These are phyloP conservation scores for Ustilago loliicola DNA, from an alignment of 1,284 basidiomycete species.

Conservation along the genomic window DNA sequence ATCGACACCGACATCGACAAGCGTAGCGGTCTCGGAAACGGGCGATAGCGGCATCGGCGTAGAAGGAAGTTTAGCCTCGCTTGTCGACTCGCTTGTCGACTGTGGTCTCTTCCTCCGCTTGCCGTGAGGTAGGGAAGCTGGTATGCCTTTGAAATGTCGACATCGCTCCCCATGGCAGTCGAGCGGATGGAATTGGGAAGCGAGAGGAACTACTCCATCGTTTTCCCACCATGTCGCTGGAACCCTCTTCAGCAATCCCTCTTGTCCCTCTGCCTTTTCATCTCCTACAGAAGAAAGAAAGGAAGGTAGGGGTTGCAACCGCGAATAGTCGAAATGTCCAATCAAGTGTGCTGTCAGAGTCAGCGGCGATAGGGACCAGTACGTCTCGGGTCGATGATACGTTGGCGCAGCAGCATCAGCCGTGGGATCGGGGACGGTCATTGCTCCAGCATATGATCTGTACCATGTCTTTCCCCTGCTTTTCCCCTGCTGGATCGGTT, in stretches of 20 bases:
- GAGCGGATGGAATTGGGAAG: conserved; percentile 55
- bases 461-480: conserved; percentile 41
- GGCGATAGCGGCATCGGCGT: background rate
- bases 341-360: conserved; percentile 34
- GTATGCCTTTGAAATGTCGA: conserved; percentile 35
- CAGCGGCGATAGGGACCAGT: conserved; percentile 41
- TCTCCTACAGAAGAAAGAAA: background rate
- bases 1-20: too few relatives aligned
- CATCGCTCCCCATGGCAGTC: conserved; percentile 31
- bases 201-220: conserved; percentile 57
- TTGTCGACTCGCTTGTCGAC: conserved; percentile 18
- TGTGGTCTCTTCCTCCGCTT: conserved; percentile 17
- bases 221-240: conserved; percentile 46
- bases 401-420: background rate
- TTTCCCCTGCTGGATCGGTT: background rate
- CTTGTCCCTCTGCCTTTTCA: background rate
- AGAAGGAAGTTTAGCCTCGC: background rate
- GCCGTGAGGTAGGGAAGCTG: conserved; percentile 17
- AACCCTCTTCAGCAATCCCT: conserved; percentile 4
- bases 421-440: conserved; percentile 26
- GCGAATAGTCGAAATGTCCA: conserved; percentile 40
- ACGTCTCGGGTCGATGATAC: conserved; percentile 32
- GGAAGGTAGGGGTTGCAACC: conserved; percentile 22
- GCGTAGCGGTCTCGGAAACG: too few relatives aligned
- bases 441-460: conserved; percentile 45